Evolutionary conservation across 345 rosid genomes (phyloP), one percentile per base, ranked within the genome.

Genomic region (Eucalyptus pauciflora): DNA sequence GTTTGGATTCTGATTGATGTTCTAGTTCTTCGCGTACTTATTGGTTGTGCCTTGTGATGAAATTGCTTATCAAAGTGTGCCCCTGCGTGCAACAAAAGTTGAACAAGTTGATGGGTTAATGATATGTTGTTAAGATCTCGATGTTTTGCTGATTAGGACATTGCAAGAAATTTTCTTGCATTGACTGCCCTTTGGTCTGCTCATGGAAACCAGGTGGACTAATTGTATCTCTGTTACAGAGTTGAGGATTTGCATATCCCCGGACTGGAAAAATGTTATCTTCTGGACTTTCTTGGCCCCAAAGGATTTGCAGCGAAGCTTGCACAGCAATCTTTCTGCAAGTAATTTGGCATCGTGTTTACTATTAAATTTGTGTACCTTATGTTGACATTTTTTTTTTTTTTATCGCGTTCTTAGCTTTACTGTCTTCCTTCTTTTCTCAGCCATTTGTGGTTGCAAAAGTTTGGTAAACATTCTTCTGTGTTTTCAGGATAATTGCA

Each of bases 211-310:
- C 48, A 25, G 83, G 48, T 20, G 48, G 27, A 46, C 5, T 37
- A 62, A 11, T 81, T 25, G 50, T 71, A 13, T 67, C 50, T 50
- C 88, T 87, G 87, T 52, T 62, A 87, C 81, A 96, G 98, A 88
- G 90, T 90, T 86, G 95, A 94, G 86, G 97, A 95, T 93, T 85
- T 95, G 27, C 90, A 56, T 52, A 88, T 92, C 71, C 94, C 94
- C 76, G 92, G 94, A 67, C 92, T 96, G 22, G 93, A 95, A 87
- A 93, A 86, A 88, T 96, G 96, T 89, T 95, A 94, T 90, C 93
- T 97, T 29, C 97, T 97, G 37, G 98, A 97, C 92, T 94, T 96
- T 88, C 85, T 95, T 41, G 95, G 94, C 86, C 96, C 97, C 0
- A 91, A 86, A 50, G 97, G 96, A 24, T 95, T 95, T 87, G 92